Evolutionary conservation across 345 rosid species (phyloP), one percentile per base, ranked within the genome.

Genomic region (Capsella bursapastoris): DNA sequence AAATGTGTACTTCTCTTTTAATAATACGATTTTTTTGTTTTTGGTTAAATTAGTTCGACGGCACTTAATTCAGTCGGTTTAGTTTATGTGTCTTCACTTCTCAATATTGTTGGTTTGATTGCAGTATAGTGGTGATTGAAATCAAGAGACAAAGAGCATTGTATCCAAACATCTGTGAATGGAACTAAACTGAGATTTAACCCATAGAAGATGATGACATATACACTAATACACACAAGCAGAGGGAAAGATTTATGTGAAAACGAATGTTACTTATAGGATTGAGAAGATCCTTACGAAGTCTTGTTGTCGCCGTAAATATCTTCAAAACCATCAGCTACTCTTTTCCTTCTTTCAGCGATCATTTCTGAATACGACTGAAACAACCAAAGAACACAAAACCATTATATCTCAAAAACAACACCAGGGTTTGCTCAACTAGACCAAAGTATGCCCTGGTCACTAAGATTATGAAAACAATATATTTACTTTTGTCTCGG

Each of bases 361-460:
- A 91, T 88, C 97, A 89, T 90, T 8, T 86, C 88, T 31, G 84
- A 3, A 72, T 89, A 91, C 59, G 80, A 89, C 97, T 95, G 89
- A 66, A 27, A 58, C 4, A 45, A 22, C 55, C 34, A 56, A 16
- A 49, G 0, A 41, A 75, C 58, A 59, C 25, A 18, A 45, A 15
- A 41, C 55, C 50, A 35, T 47, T 31, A 67, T 50, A 70, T 3
- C 38, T 51, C 28, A 45, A 29, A 56, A 4, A 40, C 45, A 50
- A 60, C 31, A 29, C 11, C 40, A 56, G 18, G 29, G 13, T 12
- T 6, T 73, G 66, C 29, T 57, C 66, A 18, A 37, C 4, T 27
- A 22, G 18, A 29, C 15, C 7, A 11, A 22, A 27, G 3, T 9
- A 34, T 8, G 7, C 15, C 13, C 1, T 57, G 61, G n/a, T 34